Conservation (phyloP, 257 asterid species). For the Osmanthus fragrans region DNA sequence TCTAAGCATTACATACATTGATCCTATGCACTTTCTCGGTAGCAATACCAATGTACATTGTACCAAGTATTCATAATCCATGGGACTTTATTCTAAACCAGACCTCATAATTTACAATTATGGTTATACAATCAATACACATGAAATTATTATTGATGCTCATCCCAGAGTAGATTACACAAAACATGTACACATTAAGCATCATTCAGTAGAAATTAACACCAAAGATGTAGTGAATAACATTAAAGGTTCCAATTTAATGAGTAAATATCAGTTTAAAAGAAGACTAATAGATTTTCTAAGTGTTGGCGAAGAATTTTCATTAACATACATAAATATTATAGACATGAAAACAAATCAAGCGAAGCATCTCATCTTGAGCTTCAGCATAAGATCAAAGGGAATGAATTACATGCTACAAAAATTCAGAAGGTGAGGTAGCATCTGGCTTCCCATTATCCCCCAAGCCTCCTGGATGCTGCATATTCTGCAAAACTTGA, state of each 20-base stretch:
- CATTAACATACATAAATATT: slow-evolving; percentile 29
- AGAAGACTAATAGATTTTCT: background rate
- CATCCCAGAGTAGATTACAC: background rate
- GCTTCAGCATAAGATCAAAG: slow-evolving; percentile 12
- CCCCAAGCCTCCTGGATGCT: slow-evolving; percentile 69
- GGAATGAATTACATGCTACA: slow-evolving; percentile 44
- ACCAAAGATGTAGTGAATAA: background rate
- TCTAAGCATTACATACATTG: no score
- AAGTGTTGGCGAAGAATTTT: slow-evolving; percentile 1
- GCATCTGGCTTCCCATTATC: slow-evolving; percentile 68
- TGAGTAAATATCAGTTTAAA: slow-evolving; percentile 2
- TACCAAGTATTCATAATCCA: background rate
- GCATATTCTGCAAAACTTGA: slow-evolving; percentile 81
- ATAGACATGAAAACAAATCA: slow-evolving; percentile 14
- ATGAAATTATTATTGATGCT: background rate
- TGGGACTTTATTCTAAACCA: background rate
- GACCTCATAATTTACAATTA: background rate
- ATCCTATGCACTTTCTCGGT: no score
- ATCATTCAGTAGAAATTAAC: background rate
- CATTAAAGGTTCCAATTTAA: background rate
- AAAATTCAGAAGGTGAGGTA: slow-evolving; percentile 69
- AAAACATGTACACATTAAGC: background rate
- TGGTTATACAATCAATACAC: background rate
- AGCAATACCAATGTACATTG: background rate
- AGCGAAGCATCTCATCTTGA: slow-evolving; percentile 19